A percentile compares a stretch with the other conserved stretches of the same genome.
Conservation (phyloP, 768 basidiomycete genomes). For the Collybia sp. region DNA sequence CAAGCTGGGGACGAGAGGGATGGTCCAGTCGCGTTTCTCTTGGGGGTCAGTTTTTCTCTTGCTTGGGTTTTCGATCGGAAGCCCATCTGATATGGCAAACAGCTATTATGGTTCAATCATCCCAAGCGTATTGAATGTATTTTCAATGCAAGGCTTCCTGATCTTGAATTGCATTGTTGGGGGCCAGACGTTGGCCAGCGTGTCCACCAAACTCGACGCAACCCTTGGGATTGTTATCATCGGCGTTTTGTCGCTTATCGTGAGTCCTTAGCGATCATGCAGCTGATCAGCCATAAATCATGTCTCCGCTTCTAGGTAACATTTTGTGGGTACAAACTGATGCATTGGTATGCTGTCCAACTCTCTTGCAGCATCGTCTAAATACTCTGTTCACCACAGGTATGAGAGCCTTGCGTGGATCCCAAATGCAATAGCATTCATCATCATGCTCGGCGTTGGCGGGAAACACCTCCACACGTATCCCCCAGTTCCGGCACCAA, state of each 20-base stretch:
- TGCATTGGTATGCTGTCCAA: slow-evolving; percentile 42
- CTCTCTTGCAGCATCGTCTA: too few species aligned
- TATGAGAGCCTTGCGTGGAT: slow-evolving; percentile 60
- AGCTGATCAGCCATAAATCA: background rate
- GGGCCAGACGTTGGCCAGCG: slow-evolving; percentile 54
- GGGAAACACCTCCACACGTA: slow-evolving; percentile 49
- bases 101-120: slow-evolving; percentile 52
- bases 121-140: slow-evolving; percentile 47
- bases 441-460: slow-evolving; percentile 55
- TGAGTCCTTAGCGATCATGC: slow-evolving; percentile 7
- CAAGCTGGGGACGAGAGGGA: slow-evolving; percentile 68
- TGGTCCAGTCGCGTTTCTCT: slow-evolving; percentile 49
- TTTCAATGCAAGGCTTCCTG: slow-evolving; percentile 54
- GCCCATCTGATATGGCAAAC: background rate
- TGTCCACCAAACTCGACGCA: slow-evolving; percentile 29
- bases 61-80: background rate
- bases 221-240: slow-evolving; percentile 32
- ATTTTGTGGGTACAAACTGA: slow-evolving; percentile 55
- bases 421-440: slow-evolving; percentile 53
- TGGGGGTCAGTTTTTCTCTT: slow-evolving; percentile 13
- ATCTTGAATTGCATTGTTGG: slow-evolving; percentile 62
- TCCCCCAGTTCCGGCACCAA: slow-evolving; percentile 20
- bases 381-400: slow-evolving; percentile 11
- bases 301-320: slow-evolving; percentile 21
- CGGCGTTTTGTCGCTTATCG: slow-evolving; percentile 25